These are phyloP conservation scores for Tagetes erecta DNA, from an alignment of 129 eudicot species.

Conservation along the genomic window DNA sequence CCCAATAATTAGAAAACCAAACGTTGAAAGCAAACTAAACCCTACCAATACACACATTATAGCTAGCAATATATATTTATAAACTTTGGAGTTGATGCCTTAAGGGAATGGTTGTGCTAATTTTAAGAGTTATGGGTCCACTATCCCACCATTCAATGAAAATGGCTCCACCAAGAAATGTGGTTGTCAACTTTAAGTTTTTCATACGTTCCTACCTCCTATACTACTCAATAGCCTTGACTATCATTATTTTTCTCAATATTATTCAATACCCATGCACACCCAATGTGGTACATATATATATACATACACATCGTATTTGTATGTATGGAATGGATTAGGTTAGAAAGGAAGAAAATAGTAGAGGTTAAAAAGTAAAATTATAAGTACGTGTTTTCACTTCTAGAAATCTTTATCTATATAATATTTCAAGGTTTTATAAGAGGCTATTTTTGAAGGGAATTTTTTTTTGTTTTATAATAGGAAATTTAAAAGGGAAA, in stretches of 20 bases:
- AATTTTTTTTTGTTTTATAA: too few species aligned
- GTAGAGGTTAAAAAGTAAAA: too few species aligned
- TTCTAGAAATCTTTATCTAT: too few species aligned
- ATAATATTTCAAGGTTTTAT: too few species aligned
- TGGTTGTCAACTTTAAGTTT: constrained; percentile 32
- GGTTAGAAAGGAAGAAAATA: too few species aligned
- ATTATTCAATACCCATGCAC: constrained; percentile 7
- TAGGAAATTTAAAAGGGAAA: too few species aligned
- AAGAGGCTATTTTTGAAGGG: too few species aligned
- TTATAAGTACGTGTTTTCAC: too few species aligned
- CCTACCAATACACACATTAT: constrained; percentile 7
- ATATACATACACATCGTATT: neutral
- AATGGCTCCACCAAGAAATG: constrained; percentile 10
- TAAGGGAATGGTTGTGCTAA: constrained; percentile 34
- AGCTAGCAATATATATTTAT: neutral
- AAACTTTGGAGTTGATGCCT: constrained; percentile 21
- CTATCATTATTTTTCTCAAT: neutral
- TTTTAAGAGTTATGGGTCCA: constrained; percentile 29
- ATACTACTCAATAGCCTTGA: constrained; percentile 23
- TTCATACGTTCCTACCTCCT: constrained; percentile 36
- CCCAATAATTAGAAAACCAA: constrained; percentile 14
- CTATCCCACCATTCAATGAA: constrained; percentile 30
- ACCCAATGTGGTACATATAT: neutral
- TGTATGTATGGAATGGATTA: too few species aligned
- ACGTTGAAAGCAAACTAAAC: constrained; percentile 20